Percentiles rank a stretch among this genome's conserved stretches.
Conservation (phyloP, 768 basidiomycete genomes). For the Boletus bicolor region DNA sequence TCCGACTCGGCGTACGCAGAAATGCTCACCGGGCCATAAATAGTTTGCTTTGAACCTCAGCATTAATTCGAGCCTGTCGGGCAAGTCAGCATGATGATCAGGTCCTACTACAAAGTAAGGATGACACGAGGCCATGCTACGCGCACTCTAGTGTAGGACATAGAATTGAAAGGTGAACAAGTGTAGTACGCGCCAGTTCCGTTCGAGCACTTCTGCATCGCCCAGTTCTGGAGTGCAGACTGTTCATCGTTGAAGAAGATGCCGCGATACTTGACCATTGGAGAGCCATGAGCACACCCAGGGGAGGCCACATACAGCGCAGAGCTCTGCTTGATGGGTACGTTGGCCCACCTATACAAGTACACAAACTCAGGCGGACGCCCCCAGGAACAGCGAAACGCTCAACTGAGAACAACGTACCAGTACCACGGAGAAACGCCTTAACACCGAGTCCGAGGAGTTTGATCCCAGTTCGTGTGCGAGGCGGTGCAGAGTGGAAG, state of each 20-base stretch:
- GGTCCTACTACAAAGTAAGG: neutral
- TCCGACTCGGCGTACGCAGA: conserved; percentile 7
- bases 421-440: conserved; percentile 5
- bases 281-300: neutral
- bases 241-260: conserved; percentile 13
- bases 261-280: conserved; percentile 68
- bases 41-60: neutral
- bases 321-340: neutral
- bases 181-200: neutral
- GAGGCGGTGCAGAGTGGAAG: neutral
- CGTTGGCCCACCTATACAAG: neutral
- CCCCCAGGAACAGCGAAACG: neutral
- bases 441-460: conserved; percentile 4
- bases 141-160: neutral
- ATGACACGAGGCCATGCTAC: neutral
- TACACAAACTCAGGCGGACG: neutral
- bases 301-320: neutral
- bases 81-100: neutral
- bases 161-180: neutral
- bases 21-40: conserved; percentile 4
- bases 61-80: neutral
- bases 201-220: neutral
- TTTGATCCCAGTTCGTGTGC: neutral
- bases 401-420: neutral
- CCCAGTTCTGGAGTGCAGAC: neutral